Base-by-base conservation (phyloP, 371 early-diverging fungal species). In the Syncephalis fuscata region DNA sequence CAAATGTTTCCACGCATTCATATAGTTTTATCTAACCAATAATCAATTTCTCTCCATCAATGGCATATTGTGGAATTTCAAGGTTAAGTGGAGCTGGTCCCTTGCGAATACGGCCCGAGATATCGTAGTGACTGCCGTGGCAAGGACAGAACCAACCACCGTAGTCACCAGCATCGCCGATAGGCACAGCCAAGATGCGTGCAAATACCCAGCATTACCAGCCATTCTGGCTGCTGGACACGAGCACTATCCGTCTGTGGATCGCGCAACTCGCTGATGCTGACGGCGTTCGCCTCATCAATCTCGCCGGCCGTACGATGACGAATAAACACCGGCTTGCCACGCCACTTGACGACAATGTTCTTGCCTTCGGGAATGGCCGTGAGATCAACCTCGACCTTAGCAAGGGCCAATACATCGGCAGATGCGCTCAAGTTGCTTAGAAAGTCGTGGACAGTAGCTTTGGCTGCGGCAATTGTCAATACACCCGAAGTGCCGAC, bases 91-190 rank as follows among this genome's bases (percentile, higher is more conserved):
- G 97, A 53, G 97, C 97, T 38, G 97, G 97, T 43, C 97, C 97
- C 76, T 93, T 92, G 58, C 97, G 79, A 58, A 94, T 92, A 71
- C 96, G 89, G 47, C 91, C 91, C 50, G 67, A 68, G 51, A 68
- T 65, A 50, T 67, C 67, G 55, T 92, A 91, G 65, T 92, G 93
- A 50, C 93, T 93, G 58, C 97, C 95, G 71, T 92, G 94, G 83
- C 97, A 96, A 48, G 97, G 97, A 76, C 97, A 96, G 76, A 92
- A 96, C 95, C 95, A 96, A 52, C 95, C 97, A 57, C 89, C 92
- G 61, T 70, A 96, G 55, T 95, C 97, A 68, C 95, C 95, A 65
- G 94, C 81, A 64, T 96, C 94, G 51, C 92, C 94, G 58, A 94
- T 84, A 51, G 97, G 97, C 95, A 73, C 97, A 96, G 62, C 97